phyloP scores from a whole-genome alignment of 768 basidiomycete genomes.

The Trametes punicea region DNA sequence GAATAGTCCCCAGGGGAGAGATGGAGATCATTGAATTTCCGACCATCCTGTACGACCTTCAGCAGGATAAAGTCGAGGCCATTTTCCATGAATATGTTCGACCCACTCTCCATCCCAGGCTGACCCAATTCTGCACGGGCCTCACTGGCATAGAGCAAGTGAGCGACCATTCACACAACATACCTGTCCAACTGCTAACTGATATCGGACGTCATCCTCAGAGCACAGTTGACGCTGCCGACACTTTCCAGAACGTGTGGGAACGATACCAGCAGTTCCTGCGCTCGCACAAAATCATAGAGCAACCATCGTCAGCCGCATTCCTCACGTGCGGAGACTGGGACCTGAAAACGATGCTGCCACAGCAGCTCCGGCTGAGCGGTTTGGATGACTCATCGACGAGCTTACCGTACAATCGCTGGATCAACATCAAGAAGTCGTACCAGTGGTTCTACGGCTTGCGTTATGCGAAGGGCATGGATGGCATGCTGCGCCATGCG shows the following conservation, averaged over 20 bases:
- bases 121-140: slow-evolving; percentile 29
- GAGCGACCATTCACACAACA: neutral
- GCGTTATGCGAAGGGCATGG: slow-evolving; percentile 24
- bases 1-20: slow-evolving; percentile 1
- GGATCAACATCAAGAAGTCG: slow-evolving; percentile 30
- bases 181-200: neutral
- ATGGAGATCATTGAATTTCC: slow-evolving; percentile 32
- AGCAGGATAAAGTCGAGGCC: slow-evolving; percentile 24
- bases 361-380: slow-evolving; percentile 25
- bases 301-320: slow-evolving; percentile 13
- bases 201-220: slow-evolving; percentile 4
- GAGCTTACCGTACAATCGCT: slow-evolving; percentile 24
- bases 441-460: slow-evolving; percentile 20
- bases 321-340: slow-evolving; percentile 32
- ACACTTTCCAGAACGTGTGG: slow-evolving; percentile 29
- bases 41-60: slow-evolving; percentile 27
- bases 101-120: slow-evolving; percentile 19
- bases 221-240: slow-evolving; percentile 26
- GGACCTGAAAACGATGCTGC: slow-evolving; percentile 32
- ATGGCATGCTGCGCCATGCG: slow-evolving; percentile 25
- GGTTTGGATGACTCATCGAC: slow-evolving; percentile 16
- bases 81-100: slow-evolving; percentile 31
- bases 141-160: slow-evolving; percentile 32
- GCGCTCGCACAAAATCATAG: slow-evolving; percentile 12
- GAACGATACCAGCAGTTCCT: slow-evolving; percentile 28